Evolutionary conservation across 306 rosid species (phyloP), one percentile per base, ranked within the genome.

Genomic region (Sindora glabra): DNA sequence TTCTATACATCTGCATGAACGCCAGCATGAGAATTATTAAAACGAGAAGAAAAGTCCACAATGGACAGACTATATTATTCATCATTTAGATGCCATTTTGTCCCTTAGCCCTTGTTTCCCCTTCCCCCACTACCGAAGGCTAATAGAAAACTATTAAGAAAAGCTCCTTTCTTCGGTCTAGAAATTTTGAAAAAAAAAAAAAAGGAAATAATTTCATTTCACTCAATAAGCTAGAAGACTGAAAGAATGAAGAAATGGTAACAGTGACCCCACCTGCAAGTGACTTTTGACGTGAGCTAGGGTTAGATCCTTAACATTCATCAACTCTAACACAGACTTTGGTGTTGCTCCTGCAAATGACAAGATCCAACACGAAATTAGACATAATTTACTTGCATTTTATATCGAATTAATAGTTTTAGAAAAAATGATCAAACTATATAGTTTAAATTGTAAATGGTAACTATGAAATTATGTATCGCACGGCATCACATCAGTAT

Each of bases 211-310:
- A 53, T 2, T 59, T 49, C 69, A 63, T 48, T 40, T 57, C 59
- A 62, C 45, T 50, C 60, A 67, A 62, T 69, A 14, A 56, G 25
- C 24, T 66, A 4, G 53, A 61, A 73, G 81, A 71, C 66, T 53
- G n/a, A n/a, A n/a, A 29, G 30, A n/a, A n/a, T n/a, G n/a, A n/a
- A 59, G 42, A 65, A 48, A 19, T 42, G 56, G 44, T 26, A 66
- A 44, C 62, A 75, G 70, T 58, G 37, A 72, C 19, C 84, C 75
- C 81, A 90, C 97, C 97, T 90, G 97, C 71, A 90, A 84, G 75
- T 90, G 97, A 74, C 97, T 90, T 85, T 90, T 90, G 72, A 90
- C 97, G 68, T 90, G 97, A 68, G 97, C 88, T 74, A 90, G 92
- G 80, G 95, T 90, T 78, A 90, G 86, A 78, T 90, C 95, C 67